Evolutionary conservation across 345 rosid species (phyloP), one percentile per base, ranked within the genome.

Genomic region (Heritiera littoralis): DNA sequence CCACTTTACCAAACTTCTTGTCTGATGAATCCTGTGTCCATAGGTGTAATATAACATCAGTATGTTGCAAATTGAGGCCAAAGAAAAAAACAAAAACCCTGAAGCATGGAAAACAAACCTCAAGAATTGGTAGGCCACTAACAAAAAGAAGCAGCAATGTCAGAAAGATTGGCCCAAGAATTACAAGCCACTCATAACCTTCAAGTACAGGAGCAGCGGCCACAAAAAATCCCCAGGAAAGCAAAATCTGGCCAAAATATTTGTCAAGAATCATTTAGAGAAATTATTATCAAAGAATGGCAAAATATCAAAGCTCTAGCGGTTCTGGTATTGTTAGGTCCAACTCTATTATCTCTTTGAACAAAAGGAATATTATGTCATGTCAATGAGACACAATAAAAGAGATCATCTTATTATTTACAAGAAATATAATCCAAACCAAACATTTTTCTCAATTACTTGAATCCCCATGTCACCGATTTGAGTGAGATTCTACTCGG

Each of bases 121-220:
- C 99, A 58, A 95, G 98, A 84, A 95, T 75, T 67, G 99, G 96
- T 80, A 95, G 81, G 85, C 99, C 98, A 70, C 98, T 95, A 76
- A 92, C 77, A 54, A 93, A 93, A 66, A 95, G 92, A 85, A 95
- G 98, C 81, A 93, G 84, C 84, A 91, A 58, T 3, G 96, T 92
- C 77, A 93, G 94, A 80, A 93, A 93, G 84, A 90, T 45, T 41
- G 99, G 99, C 75, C 97, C 98, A 2, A 90, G 12, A 74, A 95
- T 84, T 12, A 92, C 99, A 40, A 93, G 96, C 92, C 92, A 95
- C 85, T 93, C 94, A 10, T 87, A 86, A 82, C 91, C 94, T 80
- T 87, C 84, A 66, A 93, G 95, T 55, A 91, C 87, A 17, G 99
- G 91, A 54, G 89, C 18, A 41, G 99, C 77, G 66, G 94, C 93